A percentile compares a stretch with the other conserved stretches of the same genome.
phyloP scores from a whole-genome alignment of 1,284 basidiomycete genomes.

The Neotropicomus parvogracilis region DNA sequence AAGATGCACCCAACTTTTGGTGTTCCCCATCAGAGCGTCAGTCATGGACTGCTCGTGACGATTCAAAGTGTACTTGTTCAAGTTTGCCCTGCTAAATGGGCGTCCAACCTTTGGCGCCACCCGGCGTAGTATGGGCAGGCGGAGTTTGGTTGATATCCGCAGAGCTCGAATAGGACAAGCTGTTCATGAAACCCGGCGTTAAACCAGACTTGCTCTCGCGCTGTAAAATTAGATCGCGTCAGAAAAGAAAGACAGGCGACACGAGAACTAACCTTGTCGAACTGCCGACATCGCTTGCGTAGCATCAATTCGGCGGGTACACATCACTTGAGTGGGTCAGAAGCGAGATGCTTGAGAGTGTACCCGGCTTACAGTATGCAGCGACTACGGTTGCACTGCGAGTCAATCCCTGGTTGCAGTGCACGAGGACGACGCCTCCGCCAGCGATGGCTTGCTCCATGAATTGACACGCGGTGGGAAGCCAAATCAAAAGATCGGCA shows the following conservation, averaged over 20 bases:
- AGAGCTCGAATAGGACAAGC: constrained; percentile 71
- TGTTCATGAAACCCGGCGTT: constrained; percentile 77
- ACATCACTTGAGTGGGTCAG: constrained; percentile 61
- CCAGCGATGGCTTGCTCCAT: constrained; percentile 68
- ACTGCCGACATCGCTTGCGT: constrained; percentile 62
- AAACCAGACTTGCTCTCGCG: constrained; percentile 74
- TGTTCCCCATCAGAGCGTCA: constrained; percentile 7
- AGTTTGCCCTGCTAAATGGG: constrained; percentile 22
- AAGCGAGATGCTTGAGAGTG: constrained; percentile 1
- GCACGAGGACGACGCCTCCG: constrained; percentile 77
- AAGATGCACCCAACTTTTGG: constrained; percentile 16
- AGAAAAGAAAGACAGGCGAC: constrained; percentile 4
- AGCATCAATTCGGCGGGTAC: constrained; percentile 50
- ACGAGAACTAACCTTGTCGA: constrained; percentile 46
- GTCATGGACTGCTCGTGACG: constrained; percentile 5
- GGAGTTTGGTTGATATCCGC: constrained; percentile 61
- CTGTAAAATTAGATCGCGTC: constrained; percentile 34
- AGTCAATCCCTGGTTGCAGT: constrained; percentile 80
- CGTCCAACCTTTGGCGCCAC: constrained; percentile 42
- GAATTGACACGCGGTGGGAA: constrained; percentile 75
- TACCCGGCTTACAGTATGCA: constrained; percentile 62
- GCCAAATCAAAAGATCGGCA: constrained; percentile 75
- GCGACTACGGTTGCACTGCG: constrained; percentile 80
- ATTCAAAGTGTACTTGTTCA: constrained; percentile 9
- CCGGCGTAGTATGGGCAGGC: constrained; percentile 63